phyloP scores from a whole-genome alignment of 2,329 filamentous ascomycete genomes.

The Aphanoascus verrucosus region DNA sequence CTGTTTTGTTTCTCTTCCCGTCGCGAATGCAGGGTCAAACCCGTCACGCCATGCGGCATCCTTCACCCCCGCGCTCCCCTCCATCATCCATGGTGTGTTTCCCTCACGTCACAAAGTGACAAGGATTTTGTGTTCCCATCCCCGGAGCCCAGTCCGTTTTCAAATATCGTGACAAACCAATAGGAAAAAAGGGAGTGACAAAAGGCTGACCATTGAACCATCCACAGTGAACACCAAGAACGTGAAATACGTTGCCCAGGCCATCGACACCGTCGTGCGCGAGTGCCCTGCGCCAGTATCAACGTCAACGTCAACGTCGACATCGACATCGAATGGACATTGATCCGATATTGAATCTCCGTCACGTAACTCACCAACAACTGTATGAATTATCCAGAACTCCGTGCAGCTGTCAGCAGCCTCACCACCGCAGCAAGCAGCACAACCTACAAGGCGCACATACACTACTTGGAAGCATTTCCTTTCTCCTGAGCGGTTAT shows the following conservation, averaged over 20 bases:
- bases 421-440: no score
- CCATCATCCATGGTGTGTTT: background rate
- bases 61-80: background rate
- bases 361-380: no score
- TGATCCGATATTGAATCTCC: no score
- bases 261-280: constrained; percentile 17
- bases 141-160: background rate
- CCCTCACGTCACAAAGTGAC: background rate
- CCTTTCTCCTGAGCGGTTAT: no score
- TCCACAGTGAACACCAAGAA: constrained; percentile 18
- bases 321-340: no score
- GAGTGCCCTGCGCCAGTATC: constrained; percentile 3
- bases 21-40: background rate
- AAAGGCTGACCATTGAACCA: constrained; percentile 1
- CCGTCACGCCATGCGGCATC: no score
- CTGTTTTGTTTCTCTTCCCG: background rate
- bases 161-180: background rate
- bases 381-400: no score
- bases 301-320: background rate
- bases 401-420: no score
- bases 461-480: no score
- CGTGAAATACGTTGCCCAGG: constrained; percentile 18
- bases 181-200: background rate
- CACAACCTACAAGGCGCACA: no score
- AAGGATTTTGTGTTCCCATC: background rate